Evolutionary conservation across 2,329 filamentous ascomycete genomes (phyloP).

Genomic region (Phialocephala sp.): DNA sequence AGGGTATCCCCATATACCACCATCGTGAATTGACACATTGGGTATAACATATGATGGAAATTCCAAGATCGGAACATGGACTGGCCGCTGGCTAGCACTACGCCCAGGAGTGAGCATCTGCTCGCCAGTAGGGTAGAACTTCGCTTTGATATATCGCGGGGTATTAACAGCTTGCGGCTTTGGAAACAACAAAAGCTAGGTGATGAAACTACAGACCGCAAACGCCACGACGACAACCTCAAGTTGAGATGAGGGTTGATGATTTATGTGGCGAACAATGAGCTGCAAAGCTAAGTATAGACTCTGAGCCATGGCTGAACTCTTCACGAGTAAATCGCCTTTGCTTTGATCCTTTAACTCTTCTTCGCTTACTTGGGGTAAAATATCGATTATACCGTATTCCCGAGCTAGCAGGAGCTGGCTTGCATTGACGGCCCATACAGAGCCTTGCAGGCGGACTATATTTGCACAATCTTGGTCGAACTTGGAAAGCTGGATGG

Average conservation of each 20-base stretch:
- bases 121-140: no score
- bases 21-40: no score
- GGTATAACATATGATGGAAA: no score
- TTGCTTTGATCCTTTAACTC: neutral
- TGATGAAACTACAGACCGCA: neutral
- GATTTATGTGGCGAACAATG: neutral
- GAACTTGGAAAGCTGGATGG: no score
- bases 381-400: neutral
- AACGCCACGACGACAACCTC: neutral
- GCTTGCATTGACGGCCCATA: no score
- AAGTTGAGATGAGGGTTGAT: neutral
- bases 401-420: neutral
- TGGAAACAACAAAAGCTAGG: neutral
- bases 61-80: no score
- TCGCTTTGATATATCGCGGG: no score
- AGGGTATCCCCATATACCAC: no score
- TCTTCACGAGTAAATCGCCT: neutral
- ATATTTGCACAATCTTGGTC: no score
- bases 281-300: neutral
- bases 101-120: no score
- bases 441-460: no score
- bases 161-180: neutral
- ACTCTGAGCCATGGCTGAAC: neutral
- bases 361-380: neutral
- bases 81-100: no score